Evolutionary conservation across 345 rosid species (phyloP).

Genomic region (Eucalyptus polybractea): DNA sequence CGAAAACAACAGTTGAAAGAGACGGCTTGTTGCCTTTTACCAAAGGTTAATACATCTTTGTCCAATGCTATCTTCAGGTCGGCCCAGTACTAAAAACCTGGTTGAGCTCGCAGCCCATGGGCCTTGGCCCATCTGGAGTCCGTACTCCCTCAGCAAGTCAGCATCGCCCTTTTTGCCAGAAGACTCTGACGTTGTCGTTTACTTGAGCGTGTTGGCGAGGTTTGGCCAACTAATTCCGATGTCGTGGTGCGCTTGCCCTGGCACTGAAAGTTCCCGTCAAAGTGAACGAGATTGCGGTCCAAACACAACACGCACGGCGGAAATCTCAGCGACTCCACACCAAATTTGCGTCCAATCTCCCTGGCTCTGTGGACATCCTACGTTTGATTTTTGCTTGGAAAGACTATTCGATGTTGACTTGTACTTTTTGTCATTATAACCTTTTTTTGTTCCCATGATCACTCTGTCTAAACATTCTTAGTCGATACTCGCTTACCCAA

Average conservation of each 20-base stretch:
- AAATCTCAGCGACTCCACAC: neutral
- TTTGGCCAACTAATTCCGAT: neutral
- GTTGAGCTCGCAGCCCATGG: neutral
- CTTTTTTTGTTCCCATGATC: neutral
- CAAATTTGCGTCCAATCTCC: neutral
- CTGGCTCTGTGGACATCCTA: neutral
- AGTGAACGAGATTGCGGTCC: neutral
- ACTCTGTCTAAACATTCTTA: neutral
- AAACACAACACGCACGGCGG: neutral
- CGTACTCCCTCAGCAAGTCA: neutral
- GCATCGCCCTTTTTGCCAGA: neutral
- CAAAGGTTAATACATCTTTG: neutral
- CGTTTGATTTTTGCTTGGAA: neutral
- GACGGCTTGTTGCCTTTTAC: neutral
- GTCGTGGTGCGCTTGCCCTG: neutral
- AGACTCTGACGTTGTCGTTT: neutral
- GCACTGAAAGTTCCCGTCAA: neutral
- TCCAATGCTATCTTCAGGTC: neutral
- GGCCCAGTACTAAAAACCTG: neutral
- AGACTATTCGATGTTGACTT: neutral
- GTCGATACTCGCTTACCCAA: neutral
- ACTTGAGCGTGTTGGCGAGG: neutral
- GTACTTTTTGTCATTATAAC: neutral
- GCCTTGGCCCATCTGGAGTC: neutral
- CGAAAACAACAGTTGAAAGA: neutral